These are phyloP conservation scores for Populus alba DNA, from an alignment of 345 rosid genomes.

Conservation along the genomic window DNA sequence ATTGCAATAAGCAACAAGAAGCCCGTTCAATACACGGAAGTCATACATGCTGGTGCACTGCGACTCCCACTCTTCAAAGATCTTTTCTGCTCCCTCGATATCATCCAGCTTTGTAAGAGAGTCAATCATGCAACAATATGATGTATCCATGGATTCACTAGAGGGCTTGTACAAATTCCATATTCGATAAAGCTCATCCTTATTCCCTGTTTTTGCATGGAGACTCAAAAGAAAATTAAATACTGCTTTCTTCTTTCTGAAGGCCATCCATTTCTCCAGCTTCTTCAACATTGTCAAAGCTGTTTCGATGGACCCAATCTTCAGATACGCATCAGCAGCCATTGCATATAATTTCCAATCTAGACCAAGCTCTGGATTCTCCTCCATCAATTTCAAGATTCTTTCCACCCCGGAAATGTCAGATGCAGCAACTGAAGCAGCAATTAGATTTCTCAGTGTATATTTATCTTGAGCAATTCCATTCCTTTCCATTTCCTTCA, in stretches of 20 bases:
- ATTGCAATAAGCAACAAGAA: conserved; percentile 24
- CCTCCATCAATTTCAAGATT: conserved; percentile 12
- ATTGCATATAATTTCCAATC: conserved; percentile 20
- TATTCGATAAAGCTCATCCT: conserved; percentile 28
- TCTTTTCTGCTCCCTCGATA: conserved; percentile 34
- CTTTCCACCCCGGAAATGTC: conserved; percentile 23
- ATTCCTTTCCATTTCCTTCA: conserved; percentile 25
- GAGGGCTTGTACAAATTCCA: conserved; percentile 24
- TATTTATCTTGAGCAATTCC: conserved; percentile 24
- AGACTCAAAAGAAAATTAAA: conserved; percentile 17
- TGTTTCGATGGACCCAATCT: conserved; percentile 19
- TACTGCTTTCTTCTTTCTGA: not conserved
- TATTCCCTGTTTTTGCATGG: conserved; percentile 16
- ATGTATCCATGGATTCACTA: not conserved
- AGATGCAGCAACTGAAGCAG: conserved; percentile 18
- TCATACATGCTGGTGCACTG: conserved; percentile 15
- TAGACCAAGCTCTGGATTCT: not conserved
- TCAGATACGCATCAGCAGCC: conserved; percentile 29
- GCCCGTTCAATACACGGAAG: conserved; percentile 19
- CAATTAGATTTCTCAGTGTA: conserved; percentile 7
- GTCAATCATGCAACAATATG: conserved; percentile 13
- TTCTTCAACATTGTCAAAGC: conserved; percentile 23
- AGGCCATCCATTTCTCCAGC: conserved; percentile 18
- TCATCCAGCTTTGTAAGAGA: conserved; percentile 28
- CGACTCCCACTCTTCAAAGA: conserved; percentile 30